Base-by-base conservation (phyloP, 371 early-diverging fungal species). In the Lichtheimia corymbifera region DNA sequence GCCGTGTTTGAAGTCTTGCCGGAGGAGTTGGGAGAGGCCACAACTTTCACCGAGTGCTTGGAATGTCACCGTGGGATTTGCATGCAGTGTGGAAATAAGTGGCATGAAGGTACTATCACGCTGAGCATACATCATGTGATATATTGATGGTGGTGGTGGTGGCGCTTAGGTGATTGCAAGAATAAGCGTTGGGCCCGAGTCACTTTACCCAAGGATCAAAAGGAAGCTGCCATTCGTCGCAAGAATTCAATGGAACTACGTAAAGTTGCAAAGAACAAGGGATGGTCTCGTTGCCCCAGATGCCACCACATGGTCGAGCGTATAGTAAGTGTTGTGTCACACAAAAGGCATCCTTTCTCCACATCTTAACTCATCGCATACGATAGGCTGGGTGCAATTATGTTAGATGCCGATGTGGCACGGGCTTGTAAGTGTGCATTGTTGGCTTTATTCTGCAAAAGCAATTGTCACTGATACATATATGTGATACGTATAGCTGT, bases 41-140 rank as follows among this genome's bases (percentile, higher is more conserved):
- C 6, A 15, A n/a, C 55, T 11, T 41, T 55, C 27, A 45, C 18
- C 5, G 59, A 59, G 51, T 59, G 50, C 18, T 20, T 59, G 14
- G 59, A 52, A 41, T 59, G 53, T 40, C 42, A 52, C 17, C 57
- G 57, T 27, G 57, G 57, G 11, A 13, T 57, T 45, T 57, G 57
- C 27, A 17, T 57, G 3, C 20, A 14, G 12, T 57, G 57, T n/a
- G 35, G 44, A 9, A 27, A 7, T 1, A 20, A 6, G 15, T 57
- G 55, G 57, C 57, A 57, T 45, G 25, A 27, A 54, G 15, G 17
- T 30, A 14, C 6, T 9, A 22, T 17, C 5, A n/a, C 17, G 41
- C 17, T 15, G 27, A 35, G 40, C 55, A 7, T 24, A 17, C 22
- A 47, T n/a, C 18, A 47, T 47, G n/a, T 9, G 12, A n/a, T 47